Evolutionary conservation across 2,329 filamentous ascomycete species (phyloP), one percentile per base, ranked within the genome.

Genomic region (Didymella sp.): DNA sequence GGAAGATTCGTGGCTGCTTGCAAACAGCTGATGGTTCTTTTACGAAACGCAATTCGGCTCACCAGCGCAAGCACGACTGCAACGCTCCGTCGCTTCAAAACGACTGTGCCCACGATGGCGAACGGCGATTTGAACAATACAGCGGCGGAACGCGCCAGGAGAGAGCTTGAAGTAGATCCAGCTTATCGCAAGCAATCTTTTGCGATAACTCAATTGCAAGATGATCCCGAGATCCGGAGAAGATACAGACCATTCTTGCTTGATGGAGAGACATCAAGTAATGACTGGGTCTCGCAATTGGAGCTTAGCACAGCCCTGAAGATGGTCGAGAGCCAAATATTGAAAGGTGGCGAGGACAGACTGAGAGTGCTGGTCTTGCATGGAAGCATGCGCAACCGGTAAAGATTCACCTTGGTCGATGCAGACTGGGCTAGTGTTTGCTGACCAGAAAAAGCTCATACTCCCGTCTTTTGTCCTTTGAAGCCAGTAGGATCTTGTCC

Each of bases 291-390:
- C 21, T 74, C 77, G 0, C 59, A 77, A 33, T 72, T 89, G 3
- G 86, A 89, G 63, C 73, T 89, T 4, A 79, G 77, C 33, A 84
- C 82, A 0, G 80, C 71, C 1, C 64, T 83, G 37, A 76, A 81
- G 42, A 79, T 88, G 76, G 82, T 81, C 0, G 78, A 82, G 40
- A 68, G 76, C 5, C 73, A 86, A 28, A 53, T 86, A 0, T 51
- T 73, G 2, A 66, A 59, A 19, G 74, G 73, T 0, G 58, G 62
- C 1, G 72, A 74, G 1, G 63, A 77, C 1, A 73, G 82, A 46
- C 53, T 88, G 2, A 85, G 81, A 56, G 80, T 89, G 1, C 74
- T 89, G 1, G 84, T 89, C 0, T 69, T 89, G 0, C 85, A 86
- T 67, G 86, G 87, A 1, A 88, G 85, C 66, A 72, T 88, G 37